Percentiles rank a stretch among this genome's conserved stretches.
phyloP scores from a whole-genome alignment of 2,329 filamentous ascomycete genomes.

The Fusarium avenaceum region DNA sequence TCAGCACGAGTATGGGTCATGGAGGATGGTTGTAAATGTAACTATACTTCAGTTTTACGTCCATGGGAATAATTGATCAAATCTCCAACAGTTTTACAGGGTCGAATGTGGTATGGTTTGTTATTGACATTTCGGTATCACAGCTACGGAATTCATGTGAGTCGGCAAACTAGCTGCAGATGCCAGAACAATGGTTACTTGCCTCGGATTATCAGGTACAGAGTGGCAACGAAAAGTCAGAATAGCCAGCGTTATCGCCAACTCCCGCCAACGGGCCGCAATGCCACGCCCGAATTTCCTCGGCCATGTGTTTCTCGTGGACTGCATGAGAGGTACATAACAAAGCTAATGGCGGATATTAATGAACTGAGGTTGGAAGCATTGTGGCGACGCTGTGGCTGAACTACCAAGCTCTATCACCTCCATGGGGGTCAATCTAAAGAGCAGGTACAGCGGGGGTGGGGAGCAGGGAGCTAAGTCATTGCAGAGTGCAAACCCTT shows the following conservation, averaged over 20 bases:
- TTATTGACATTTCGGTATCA: neutral
- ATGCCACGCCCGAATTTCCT: slow-evolving; percentile 25
- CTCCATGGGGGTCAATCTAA: slow-evolving; percentile 4
- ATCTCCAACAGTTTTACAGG: neutral
- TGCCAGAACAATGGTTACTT: neutral
- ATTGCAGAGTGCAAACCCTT: neutral
- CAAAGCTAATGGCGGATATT: neutral
- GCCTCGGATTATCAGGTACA: slow-evolving; percentile 3
- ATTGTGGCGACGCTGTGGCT: slow-evolving; percentile 29
- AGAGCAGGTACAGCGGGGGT: slow-evolving; percentile 1
- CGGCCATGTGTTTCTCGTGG: slow-evolving; percentile 18
- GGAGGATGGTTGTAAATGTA: slow-evolving; percentile 28
- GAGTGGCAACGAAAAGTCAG: slow-evolving; percentile 23
- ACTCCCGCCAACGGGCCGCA: slow-evolving; percentile 19
- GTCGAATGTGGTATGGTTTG: slow-evolving; percentile 1
- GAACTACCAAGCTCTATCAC: neutral
- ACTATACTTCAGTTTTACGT: slow-evolving; percentile 37
- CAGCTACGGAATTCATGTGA: neutral
- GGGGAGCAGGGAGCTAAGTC: neutral
- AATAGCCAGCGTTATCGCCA: neutral
- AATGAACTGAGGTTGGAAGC: slow-evolving; percentile 21
- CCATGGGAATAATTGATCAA: slow-evolving; percentile 30
- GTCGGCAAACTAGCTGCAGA: slow-evolving; percentile 8
- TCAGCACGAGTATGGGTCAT: slow-evolving; percentile 26
- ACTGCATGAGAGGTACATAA: slow-evolving; percentile 7